Percentiles rank a stretch among this genome's conserved stretches.
Conservation (phyloP, 805 yeast genomes). For the Nakazawaea peltata region DNA sequence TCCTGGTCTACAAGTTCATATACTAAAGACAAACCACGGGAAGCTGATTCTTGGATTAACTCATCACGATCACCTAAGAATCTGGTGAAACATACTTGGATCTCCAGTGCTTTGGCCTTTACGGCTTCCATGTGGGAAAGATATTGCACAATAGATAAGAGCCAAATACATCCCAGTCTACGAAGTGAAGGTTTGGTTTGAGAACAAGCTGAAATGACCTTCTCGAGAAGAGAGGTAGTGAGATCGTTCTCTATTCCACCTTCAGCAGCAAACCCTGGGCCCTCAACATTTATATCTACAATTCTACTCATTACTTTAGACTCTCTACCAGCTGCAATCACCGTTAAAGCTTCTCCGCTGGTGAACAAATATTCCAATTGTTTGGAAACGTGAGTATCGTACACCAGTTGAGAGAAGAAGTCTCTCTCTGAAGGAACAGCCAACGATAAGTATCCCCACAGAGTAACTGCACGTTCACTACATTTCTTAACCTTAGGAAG, state of each 20-base stretch:
- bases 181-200: constrained; percentile 69
- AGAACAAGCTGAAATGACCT: constrained; percentile 43
- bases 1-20: constrained; percentile 70
- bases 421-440: constrained; percentile 14
- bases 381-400: constrained; percentile 54
- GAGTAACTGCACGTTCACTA: constrained; percentile 51
- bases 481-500: constrained; percentile 38
- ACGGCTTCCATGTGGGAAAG: constrained; percentile 43
- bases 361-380: constrained; percentile 72
- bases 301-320: constrained; percentile 45
- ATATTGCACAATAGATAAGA: constrained; percentile 71
- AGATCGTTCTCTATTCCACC: constrained; percentile 21
- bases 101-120: constrained; percentile 37
- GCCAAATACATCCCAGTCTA: constrained; percentile 78
- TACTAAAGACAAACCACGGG: constrained; percentile 76
- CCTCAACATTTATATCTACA: constrained; percentile 51
- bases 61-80: constrained; percentile 80
- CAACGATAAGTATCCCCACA: constrained; percentile 50
- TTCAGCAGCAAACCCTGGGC: too few relatives aligned
- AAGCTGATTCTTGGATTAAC: constrained; percentile 84
- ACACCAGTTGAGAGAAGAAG: constrained; percentile 35
- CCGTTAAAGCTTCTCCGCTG: constrained; percentile 76
- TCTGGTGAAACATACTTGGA: constrained; percentile 70
- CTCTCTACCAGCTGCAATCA: constrained; percentile 69
- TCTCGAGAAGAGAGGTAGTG: constrained; percentile 30